Base-by-base conservation (phyloP, 495 filamentous ascomycete species). In the Bathelium albidoporum region DNA sequence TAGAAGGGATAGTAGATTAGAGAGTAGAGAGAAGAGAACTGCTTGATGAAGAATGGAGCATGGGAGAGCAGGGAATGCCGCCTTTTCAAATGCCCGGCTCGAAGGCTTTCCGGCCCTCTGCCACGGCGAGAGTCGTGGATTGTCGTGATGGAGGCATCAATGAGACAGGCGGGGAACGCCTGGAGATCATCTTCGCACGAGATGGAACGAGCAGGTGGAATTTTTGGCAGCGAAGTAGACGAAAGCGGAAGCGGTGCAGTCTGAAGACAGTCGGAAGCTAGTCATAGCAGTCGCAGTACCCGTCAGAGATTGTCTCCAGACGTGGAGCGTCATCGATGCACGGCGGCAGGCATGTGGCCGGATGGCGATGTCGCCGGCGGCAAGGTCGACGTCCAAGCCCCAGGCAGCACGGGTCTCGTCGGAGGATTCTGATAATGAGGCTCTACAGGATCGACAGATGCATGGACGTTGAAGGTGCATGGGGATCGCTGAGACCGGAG, bases 351-450 rank as follows among this genome's bases (percentile, higher is more conserved):
- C 49, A 29, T 2, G 29, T 11, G 20, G 12, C 24, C 49, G 49
- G 49, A 55, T 29, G 5, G 49, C 29, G 49, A 55, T 16, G 49
- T 55, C 9, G 49, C 49, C 49, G 49, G 49, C 49, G 49, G 49
- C 29, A 55, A 55, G 49, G 5, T 14, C 49, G 24, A 29, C 9
- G 20, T n/a, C 49, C 49, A 55, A 55, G 49, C 4, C 49, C 26
- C 5, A 28, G 12, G 11, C 20, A 20, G 49, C 24, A 26, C 49
- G 7, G 24, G 16, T 55, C 49, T 55, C 9, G 49, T 55, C 49
- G 24, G 49, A 55, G 49, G 49, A 55, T 26, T 55, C 22, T 55
- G 49, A 55, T 55, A 55, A 28, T 55, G 49, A 55, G 49, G 49
- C 49, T 55, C 49, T 28, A 16, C 24, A 29, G 49, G 49, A 55